Evolutionary conservation across 2,329 filamentous ascomycete species (phyloP).

Genomic region (Monilinia fructicola): DNA sequence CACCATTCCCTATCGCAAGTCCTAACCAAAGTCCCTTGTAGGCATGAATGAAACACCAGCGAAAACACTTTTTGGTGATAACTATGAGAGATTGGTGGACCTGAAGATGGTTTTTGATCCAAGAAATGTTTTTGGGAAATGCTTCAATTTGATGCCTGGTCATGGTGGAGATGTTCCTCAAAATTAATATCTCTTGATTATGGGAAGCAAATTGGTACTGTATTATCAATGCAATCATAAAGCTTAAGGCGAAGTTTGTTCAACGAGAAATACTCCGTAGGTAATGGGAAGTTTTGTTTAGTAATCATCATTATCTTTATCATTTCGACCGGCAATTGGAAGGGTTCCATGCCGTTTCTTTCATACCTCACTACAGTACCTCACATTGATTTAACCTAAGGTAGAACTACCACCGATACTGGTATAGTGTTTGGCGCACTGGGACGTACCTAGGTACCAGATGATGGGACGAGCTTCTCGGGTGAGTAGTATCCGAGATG

Average conservation of each 20-base stretch:
- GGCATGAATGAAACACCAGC: constrained; percentile 6
- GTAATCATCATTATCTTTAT: too few species aligned
- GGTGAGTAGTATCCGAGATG: too few species aligned
- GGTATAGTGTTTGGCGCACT: too few species aligned
- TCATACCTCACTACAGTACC: too few species aligned
- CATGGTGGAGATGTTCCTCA: not conserved
- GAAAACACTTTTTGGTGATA: constrained; percentile 28
- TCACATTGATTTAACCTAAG: too few species aligned
- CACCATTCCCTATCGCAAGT: not conserved
- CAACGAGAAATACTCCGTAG: not conserved
- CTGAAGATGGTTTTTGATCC: constrained; percentile 31
- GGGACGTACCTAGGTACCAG: too few species aligned
- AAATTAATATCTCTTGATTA: not conserved
- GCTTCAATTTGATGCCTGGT: constrained; percentile 3
- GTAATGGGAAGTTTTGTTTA: too few species aligned
- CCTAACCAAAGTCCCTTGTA: not conserved
- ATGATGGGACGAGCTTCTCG: too few species aligned
- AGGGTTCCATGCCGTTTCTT: too few species aligned
- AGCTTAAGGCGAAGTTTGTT: not conserved
- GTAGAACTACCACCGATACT: too few species aligned
- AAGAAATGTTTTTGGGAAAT: constrained; percentile 11
- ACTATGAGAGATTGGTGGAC: constrained; percentile 27
- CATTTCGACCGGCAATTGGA: too few species aligned
- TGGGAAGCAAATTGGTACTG: not conserved
- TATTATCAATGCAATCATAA: not conserved